phyloP scores from a whole-genome alignment of 352 stramenopile species.

The Saprolegnia diclina region DNA sequence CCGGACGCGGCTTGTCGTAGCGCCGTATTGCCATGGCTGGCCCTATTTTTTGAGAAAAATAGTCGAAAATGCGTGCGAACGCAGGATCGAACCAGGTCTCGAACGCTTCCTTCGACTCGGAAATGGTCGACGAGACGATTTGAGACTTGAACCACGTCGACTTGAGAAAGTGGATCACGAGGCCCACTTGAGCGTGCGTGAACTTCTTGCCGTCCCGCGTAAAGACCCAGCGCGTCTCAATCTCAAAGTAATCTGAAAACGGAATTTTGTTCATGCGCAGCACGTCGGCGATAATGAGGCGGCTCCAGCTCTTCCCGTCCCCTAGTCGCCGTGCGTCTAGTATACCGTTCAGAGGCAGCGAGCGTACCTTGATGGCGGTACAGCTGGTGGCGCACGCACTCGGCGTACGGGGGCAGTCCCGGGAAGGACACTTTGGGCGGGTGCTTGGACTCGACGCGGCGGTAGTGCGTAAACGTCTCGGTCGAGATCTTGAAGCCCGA shows the following conservation, averaged over 20 bases:
- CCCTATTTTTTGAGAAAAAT: no score
- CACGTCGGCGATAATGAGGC: slow-evolving; percentile 55
- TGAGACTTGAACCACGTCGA: slow-evolving; percentile 82
- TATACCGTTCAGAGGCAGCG: background rate
- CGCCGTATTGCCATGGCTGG: no score
- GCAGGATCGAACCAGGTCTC: slow-evolving; percentile 39
- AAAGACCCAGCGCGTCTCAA: slow-evolving; percentile 76
- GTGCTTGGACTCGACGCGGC: slow-evolving; percentile 47
- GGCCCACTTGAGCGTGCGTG: slow-evolving; percentile 60
- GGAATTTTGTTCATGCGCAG: slow-evolving; percentile 70
- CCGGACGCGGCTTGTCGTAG: no score
- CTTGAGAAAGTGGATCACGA: slow-evolving; percentile 73
- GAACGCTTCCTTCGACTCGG: slow-evolving; percentile 62
- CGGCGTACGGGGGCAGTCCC: slow-evolving; percentile 46
- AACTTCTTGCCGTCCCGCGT: slow-evolving; percentile 65
- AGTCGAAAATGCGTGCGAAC: background rate
- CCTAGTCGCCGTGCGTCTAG: slow-evolving; percentile 15
- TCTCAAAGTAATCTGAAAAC: slow-evolving; percentile 79
- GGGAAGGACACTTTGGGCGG: slow-evolving; percentile 57
- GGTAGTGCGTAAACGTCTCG: slow-evolving; percentile 43
- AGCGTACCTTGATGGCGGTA: slow-evolving; percentile 33
- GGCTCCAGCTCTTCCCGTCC: slow-evolving; percentile 31
- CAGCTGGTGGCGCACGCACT: slow-evolving; percentile 43
- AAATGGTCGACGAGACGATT: slow-evolving; percentile 68
- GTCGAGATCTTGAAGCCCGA: slow-evolving; percentile 47